These are phyloP conservation scores for Saitozyma sp. DNA, from an alignment of 768 basidiomycete genomes.

Conservation along the genomic window DNA sequence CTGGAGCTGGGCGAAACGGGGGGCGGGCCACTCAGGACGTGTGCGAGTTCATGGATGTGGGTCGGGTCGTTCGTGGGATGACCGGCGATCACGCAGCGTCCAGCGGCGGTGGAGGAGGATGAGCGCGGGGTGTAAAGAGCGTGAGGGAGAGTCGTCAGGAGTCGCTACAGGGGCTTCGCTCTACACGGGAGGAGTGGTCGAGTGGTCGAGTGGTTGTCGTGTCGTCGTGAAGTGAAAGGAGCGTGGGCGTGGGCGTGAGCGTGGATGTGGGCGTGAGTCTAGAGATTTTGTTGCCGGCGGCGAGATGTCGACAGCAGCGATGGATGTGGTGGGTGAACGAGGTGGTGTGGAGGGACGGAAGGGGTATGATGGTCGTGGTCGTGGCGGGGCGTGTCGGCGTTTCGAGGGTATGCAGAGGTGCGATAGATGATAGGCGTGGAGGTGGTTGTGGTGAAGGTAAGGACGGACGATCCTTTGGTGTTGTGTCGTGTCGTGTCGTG, in stretches of 20 bases:
- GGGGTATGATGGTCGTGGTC: not conserved
- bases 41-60: too few relatives aligned
- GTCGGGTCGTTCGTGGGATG: too few relatives aligned
- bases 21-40: too few relatives aligned
- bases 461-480: too few relatives aligned
- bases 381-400: too few relatives aligned
- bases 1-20: too few relatives aligned
- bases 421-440: too few relatives aligned
- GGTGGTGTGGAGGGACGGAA: not conserved
- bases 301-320: not conserved
- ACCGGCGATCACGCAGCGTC: too few relatives aligned
- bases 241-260: not conserved
- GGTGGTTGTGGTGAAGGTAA: too few relatives aligned
- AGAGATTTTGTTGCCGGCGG: not conserved
- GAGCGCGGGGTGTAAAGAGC: not conserved
- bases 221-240: not conserved
- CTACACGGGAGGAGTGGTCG: not conserved
- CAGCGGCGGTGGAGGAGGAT: not conserved
- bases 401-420: too few relatives aligned
- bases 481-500: too few relatives aligned
- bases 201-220: not conserved
- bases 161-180: not conserved
- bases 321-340: not conserved
- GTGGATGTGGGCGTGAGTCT: not conserved
- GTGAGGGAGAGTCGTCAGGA: not conserved